A percentile compares a stretch with the other conserved stretches of the same genome.
phyloP scores from a whole-genome alignment of 768 basidiomycete genomes.

The Mrakia gelida region DNA sequence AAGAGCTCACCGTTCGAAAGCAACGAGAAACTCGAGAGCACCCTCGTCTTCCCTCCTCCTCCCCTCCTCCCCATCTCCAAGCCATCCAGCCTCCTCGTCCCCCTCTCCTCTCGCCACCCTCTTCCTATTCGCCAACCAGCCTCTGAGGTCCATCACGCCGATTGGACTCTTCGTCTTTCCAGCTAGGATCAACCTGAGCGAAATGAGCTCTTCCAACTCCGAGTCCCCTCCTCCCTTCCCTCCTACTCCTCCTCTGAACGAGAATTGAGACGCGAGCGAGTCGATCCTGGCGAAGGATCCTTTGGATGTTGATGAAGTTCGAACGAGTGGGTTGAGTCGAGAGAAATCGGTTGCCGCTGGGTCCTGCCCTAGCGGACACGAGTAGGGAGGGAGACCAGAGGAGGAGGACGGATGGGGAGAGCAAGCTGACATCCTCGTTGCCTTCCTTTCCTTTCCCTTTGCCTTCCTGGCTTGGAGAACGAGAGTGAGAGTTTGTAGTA shows the following conservation, averaged over 20 bases:
- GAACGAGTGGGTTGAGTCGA: not conserved
- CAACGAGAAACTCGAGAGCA: not conserved
- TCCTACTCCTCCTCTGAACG: not conserved
- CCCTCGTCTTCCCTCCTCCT: not conserved
- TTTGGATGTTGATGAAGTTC: not conserved
- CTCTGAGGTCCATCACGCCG: not conserved
- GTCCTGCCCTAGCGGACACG: constrained; percentile 9
- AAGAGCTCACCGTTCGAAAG: not conserved
- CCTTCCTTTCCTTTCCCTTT: no score
- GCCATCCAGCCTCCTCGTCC: not conserved
- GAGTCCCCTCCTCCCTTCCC: not conserved
- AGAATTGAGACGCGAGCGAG: not conserved
- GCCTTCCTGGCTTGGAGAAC: not conserved
- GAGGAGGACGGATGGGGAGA: not conserved
- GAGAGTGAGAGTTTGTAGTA: no score
- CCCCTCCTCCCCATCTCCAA: not conserved
- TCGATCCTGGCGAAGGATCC: not conserved
- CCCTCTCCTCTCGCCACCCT: not conserved
- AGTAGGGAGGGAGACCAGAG: not conserved
- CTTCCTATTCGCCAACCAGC: not conserved
- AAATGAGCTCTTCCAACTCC: not conserved
- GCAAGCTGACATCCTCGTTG: no score
- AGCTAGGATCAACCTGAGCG: not conserved
- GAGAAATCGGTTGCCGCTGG: not conserved
- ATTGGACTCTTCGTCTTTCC: not conserved